Conservation (phyloP, 352 stramenopile species). For the Globisporangium cederbergense region DNA sequence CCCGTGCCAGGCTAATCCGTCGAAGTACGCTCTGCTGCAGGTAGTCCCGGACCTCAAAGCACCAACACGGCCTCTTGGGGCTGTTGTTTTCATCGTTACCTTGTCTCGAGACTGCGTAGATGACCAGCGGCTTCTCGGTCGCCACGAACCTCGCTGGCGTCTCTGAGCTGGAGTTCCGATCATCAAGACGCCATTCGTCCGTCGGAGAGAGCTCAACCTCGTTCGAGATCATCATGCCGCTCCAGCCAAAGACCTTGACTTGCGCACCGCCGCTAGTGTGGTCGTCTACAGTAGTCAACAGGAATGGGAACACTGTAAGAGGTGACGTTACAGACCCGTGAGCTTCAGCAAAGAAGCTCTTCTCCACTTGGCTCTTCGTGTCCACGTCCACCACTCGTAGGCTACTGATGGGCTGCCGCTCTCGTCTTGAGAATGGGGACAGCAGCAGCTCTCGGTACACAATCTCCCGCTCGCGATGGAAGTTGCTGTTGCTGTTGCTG, state of each 20-base stretch:
- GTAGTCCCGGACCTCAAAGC: conserved; percentile 43
- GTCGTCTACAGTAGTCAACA: conserved; percentile 3
- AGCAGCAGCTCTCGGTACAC: conserved; percentile 34
- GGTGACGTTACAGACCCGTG: background rate
- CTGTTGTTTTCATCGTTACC: background rate
- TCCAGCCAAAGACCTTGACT: conserved; percentile 39
- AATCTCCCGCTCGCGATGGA: conserved; percentile 22
- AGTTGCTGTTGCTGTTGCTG: background rate
- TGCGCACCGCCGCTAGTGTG: background rate
- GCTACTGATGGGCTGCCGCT: conserved; percentile 2
- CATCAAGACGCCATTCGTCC: conserved; percentile 33
- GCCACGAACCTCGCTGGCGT: conserved; percentile 5
- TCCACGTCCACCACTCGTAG: conserved; percentile 1
- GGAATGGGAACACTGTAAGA: conserved; percentile 16
- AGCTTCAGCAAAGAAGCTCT: conserved; percentile 9
- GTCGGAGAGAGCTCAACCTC: conserved; percentile 25
- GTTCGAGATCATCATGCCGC: conserved; percentile 18
- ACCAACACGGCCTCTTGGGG: conserved; percentile 12
- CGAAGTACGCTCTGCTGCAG: conserved; percentile 22
- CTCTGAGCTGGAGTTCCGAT: background rate
- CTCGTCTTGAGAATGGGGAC: conserved; percentile 13
- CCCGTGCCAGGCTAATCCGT: conserved; percentile 23
- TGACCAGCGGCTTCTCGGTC: conserved; percentile 8
- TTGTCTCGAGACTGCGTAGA: conserved; percentile 10
- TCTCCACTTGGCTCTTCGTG: conserved; percentile 15